Percentiles rank a stretch among this genome's conserved stretches.
Evolutionary conservation across 495 filamentous ascomycete genomes (phyloP).

Genomic region (Bombardia bombarda): DNA sequence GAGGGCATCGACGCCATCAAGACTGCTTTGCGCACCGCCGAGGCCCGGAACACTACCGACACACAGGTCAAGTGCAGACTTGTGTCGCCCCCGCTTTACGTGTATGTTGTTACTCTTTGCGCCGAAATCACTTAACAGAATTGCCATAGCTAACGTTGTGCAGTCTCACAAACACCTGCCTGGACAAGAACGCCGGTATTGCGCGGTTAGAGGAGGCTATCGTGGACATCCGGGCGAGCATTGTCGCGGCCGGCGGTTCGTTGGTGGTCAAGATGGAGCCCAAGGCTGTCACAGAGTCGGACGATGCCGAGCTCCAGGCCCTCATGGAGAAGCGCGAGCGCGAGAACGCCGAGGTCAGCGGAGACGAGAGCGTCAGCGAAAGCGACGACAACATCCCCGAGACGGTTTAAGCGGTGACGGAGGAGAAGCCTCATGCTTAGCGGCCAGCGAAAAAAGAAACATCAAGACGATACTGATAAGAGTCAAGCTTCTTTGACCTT

Average conservation of each 20-base stretch:
- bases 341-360: conserved; percentile 94
- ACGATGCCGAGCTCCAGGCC: conserved; percentile 92
- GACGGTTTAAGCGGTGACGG: background rate
- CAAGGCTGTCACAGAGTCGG: conserved; percentile 96
- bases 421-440: too few species aligned
- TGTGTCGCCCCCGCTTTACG: conserved; percentile 90
- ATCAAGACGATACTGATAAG: background rate
- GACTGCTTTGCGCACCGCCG: conserved; percentile 74
- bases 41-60: conserved; percentile 79
- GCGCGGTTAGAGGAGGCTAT: conserved; percentile 79
- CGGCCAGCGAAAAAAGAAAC: too few species aligned
- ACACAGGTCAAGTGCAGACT: conserved; percentile 95
- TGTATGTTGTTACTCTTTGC: conserved; percentile 40
- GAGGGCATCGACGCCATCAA: conserved; percentile 99
- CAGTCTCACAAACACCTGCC: conserved; percentile 71
- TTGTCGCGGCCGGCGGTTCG: conserved; percentile 63
- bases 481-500: background rate
- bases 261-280: conserved; percentile 93
- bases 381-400: conserved; percentile 66
- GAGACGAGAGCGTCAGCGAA: conserved; percentile 89
- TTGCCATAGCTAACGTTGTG: background rate
- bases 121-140: too few species aligned
- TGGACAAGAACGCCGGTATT: conserved; percentile 87
- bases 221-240: conserved; percentile 68
- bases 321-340: conserved; percentile 98